phyloP scores from a whole-genome alignment of 345 rosid species.

The Moringa oleifera region DNA sequence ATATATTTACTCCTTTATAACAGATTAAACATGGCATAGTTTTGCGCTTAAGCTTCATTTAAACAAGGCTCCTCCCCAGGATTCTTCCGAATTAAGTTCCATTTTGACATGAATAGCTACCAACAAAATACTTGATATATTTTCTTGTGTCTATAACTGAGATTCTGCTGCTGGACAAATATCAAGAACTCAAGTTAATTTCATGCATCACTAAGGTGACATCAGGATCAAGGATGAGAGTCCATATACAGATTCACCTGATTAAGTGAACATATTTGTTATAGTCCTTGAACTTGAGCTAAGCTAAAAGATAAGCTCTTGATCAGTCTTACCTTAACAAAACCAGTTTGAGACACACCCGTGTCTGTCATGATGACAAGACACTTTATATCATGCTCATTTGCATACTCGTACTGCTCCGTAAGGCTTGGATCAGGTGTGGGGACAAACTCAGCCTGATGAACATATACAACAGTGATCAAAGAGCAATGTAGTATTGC shows the following conservation, averaged over 20 bases:
- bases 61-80: too few species aligned
- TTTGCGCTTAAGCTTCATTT: too few species aligned
- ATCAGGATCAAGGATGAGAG: too few species aligned
- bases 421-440: slow-evolving; percentile 90
- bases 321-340: slow-evolving; percentile 58
- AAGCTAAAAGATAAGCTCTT: neutral
- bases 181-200: too few species aligned
- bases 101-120: too few species aligned
- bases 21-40: too few species aligned
- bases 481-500: slow-evolving; percentile 10
- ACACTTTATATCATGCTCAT: slow-evolving; percentile 83
- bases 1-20: too few species aligned
- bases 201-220: too few species aligned
- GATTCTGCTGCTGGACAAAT: too few species aligned
- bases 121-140: too few species aligned
- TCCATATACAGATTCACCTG: neutral
- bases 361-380: slow-evolving; percentile 78
- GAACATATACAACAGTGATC: slow-evolving; percentile 13
- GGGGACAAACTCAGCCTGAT: slow-evolving; percentile 85
- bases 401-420: slow-evolving; percentile 96
- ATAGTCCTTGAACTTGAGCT: neutral
- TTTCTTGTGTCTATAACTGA: too few species aligned
- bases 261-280: neutral
- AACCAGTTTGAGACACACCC: slow-evolving; percentile 59
- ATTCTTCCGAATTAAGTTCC: too few species aligned